A percentile compares a stretch with the other conserved stretches of the same genome.
These are phyloP conservation scores for Schizochytrium sp. DNA, from an alignment of 108 stramenopile species.

Conservation along the genomic window DNA sequence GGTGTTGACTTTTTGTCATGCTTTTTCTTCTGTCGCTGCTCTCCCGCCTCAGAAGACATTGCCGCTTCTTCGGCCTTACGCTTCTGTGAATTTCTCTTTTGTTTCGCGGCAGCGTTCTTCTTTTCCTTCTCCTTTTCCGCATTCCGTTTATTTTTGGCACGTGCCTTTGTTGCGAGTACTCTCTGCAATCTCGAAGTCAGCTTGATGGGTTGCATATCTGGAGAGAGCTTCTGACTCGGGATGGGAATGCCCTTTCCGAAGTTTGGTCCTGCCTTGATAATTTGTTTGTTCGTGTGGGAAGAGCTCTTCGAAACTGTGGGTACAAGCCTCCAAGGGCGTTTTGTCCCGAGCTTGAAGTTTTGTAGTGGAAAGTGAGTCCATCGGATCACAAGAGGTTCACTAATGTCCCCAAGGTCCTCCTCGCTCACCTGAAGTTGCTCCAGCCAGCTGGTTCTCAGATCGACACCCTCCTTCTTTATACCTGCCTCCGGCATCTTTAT, in stretches of 20 bases:
- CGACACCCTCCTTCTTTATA: conserved; percentile 3
- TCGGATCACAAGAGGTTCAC: not conserved
- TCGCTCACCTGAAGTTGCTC: not conserved
- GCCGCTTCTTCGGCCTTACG: not conserved
- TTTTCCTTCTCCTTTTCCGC: not conserved
- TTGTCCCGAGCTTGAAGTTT: not conserved
- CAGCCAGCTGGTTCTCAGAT: not conserved
- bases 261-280: conserved; percentile 25
- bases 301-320: not conserved
- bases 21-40: not conserved
- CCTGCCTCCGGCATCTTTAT: not conserved
- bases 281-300: conserved; percentile 7
- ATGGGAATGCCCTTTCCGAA: not conserved
- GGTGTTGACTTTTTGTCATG: not conserved
- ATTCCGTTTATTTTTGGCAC: not conserved
- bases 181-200: not conserved
- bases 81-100: not conserved
- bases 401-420: not conserved
- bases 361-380: not conserved
- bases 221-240: not conserved
- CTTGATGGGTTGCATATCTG: not conserved
- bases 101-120: not conserved
- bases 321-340: not conserved
- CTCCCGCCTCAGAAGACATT: no score
- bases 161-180: not conserved